Evolutionary conservation across 345 rosid genomes (phyloP).

Genomic region (Cochlearia excelsa): DNA sequence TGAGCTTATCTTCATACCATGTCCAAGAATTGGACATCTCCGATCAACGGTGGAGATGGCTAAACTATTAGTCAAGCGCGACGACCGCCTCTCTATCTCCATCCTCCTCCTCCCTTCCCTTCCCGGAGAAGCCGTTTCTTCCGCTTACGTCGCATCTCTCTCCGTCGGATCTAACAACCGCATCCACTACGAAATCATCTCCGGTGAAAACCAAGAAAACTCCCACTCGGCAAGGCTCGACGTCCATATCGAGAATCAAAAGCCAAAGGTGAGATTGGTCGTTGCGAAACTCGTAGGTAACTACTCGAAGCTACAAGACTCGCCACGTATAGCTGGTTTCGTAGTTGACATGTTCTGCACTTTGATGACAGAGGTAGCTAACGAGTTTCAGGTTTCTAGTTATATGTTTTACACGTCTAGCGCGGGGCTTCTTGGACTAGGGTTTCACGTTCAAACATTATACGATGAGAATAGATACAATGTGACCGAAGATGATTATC

Average conservation of each 20-base stretch:
- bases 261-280: constrained; percentile 34
- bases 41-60: constrained; percentile 34
- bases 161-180: not conserved
- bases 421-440: constrained; percentile 35
- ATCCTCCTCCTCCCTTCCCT: constrained; percentile 37
- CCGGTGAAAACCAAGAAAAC: constrained; percentile 10
- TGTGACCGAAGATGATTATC: constrained; percentile 14
- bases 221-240: not conserved
- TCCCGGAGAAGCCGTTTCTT: not conserved
- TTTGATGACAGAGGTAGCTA: constrained; percentile 44
- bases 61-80: constrained; percentile 34
- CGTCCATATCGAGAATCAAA: constrained; percentile 34
- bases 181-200: constrained; percentile 21
- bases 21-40: constrained; percentile 42
- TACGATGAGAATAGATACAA: constrained; percentile 17
- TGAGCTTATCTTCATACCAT: constrained; percentile 49
- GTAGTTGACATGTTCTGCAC: constrained; percentile 55
- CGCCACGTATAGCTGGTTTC: constrained; percentile 32
- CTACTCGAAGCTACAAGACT: not conserved
- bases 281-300: constrained; percentile 14
- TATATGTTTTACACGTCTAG: constrained; percentile 43
- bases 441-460: constrained; percentile 29
- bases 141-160: not conserved
- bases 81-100: constrained; percentile 36
- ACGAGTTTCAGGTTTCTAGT: constrained; percentile 40